Evolutionary conservation across 1,284 basidiomycete genomes (phyloP), one percentile per base, ranked within the genome.

Genomic region (Somion occarium): DNA sequence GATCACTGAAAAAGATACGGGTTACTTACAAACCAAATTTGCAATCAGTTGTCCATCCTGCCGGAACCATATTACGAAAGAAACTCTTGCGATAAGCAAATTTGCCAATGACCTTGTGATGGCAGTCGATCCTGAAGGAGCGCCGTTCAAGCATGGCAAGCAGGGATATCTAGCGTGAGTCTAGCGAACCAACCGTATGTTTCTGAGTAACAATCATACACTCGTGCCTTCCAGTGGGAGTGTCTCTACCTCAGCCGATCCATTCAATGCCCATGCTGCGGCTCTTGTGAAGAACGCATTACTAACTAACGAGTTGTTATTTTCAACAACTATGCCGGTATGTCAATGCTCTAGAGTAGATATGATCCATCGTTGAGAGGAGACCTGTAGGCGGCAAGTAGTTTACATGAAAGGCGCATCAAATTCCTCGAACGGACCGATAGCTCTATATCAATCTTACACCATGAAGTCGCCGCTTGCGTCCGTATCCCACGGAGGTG

Each of bases 21-120:
- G 56, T 3, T 57, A 57, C 27, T 27, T 51, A 3, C 57, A 59
- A 25, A 41, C 47, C 19, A 23, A 52, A 11, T 59, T 59, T 43
- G 18, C 15, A 12, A 5, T 34, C 25, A 45, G 26, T 18, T 59
- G 57, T 38, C 13, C 22, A 2, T 3, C 18, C 5, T 59, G 57
- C 43, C 25, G 39, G 15, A 18, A 49, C 34, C n/a, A 20, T 3
- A 18, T 55, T 11, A 53, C 51, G 19, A 56, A 46, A 26, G 57
- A 57, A 24, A 44, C 34, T 23, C 46, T 59, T 1, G 53, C 49
- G 3, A 51, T 55, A 1, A 38, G 39, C 24, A 59, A 59, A 44
- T 56, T 57, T 37, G 51, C 50, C 9, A 45, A 38, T n/a, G 57
- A 59, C 44, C 15, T 57, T n/a, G 20, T 42, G 5, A 37, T 11